Evolutionary conservation across 2,329 filamentous ascomycete species (phyloP).

Genomic region (Trichophyton benhamiae): DNA sequence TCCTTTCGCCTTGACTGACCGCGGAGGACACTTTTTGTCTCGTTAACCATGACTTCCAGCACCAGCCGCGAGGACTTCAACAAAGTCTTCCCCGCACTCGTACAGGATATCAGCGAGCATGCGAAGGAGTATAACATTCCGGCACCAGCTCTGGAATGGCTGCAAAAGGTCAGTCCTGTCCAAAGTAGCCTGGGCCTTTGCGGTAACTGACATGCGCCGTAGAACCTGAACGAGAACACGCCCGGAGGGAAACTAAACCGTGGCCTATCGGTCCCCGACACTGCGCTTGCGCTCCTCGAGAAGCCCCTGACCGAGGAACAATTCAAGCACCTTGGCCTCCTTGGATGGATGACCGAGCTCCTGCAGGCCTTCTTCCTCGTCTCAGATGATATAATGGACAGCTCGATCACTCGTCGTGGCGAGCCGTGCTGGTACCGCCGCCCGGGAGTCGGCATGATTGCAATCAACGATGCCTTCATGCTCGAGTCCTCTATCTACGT

Average conservation of each 20-base stretch:
- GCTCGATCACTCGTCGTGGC: conserved; percentile 84
- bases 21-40: neutral
- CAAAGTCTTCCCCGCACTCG: conserved; percentile 73
- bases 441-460: conserved; percentile 80
- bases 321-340: conserved; percentile 74
- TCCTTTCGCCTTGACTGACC: neutral
- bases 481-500: conserved; percentile 83
- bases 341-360: conserved; percentile 96
- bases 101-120: conserved; percentile 68
- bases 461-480: conserved; percentile 98
- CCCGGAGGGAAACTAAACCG: conserved; percentile 97
- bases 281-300: conserved; percentile 20
- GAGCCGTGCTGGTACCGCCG: conserved; percentile 94
- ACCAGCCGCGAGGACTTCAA: conserved; percentile 67
- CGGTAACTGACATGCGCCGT: conserved; percentile 6
- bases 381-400: conserved; percentile 97
- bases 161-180: conserved; percentile 52
- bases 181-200: neutral
- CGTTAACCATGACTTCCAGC: conserved; percentile 51
- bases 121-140: conserved; percentile 74
- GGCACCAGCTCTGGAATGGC: conserved; percentile 70
- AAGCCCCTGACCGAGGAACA: conserved; percentile 46
- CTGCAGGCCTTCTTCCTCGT: conserved; percentile 98
- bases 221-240: conserved; percentile 77
- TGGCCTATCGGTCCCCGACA: conserved; percentile 57